Evolutionary conservation across 768 basidiomycete species (phyloP), one percentile per base, ranked within the genome.

Genomic region (Piloderma croceum): DNA sequence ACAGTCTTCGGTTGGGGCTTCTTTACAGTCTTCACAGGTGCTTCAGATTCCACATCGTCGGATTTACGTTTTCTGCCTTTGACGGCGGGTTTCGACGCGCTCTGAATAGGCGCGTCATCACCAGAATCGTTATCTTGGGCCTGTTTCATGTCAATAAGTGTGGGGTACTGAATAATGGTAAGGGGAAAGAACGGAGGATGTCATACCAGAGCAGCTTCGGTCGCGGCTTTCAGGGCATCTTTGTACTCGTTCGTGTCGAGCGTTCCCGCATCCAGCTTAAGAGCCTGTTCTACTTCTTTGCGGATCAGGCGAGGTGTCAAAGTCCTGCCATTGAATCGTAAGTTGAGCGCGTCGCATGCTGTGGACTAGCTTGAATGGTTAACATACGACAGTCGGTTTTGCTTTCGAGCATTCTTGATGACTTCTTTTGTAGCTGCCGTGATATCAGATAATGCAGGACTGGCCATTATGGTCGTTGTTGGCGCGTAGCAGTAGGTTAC

Each of bases 261-360:
- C 3, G 61, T 51, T 0, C 73, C 75, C 5, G 59, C 47, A 7
- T 67, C 63, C n/a, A 83, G 54, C 3, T 48, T 42, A 32, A 79
- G 63, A 18, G 63, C 48, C 19, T 60, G 49, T 57, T 81, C 81
- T 1, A 83, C 38, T n/a, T 64, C 51, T 41, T 61, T 55, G 10
- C 81, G 72, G 19, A 83, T 64, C 10, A 70, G 62, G 18, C 73
- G 71, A 12, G 66, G 66, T 2, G 80, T 81, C 18, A 72, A 49
- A 6, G 52, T 39, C 25, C 75, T 78, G n/a, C n/a, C n/a, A n/a
- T n/a, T n/a, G n/a, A n/a, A n/a, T n/a, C n/a, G n/a, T n/a, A n/a
- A n/a, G n/a, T n/a, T n/a, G n/a, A n/a, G n/a, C n/a, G n/a, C n/a
- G n/a, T n/a, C n/a, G n/a, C n/a, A n/a, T n/a, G n/a, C n/a, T n/a